Evolutionary conservation across 2,329 filamentous ascomycete species (phyloP).

Genomic region (Scedosporium apiospermum): DNA sequence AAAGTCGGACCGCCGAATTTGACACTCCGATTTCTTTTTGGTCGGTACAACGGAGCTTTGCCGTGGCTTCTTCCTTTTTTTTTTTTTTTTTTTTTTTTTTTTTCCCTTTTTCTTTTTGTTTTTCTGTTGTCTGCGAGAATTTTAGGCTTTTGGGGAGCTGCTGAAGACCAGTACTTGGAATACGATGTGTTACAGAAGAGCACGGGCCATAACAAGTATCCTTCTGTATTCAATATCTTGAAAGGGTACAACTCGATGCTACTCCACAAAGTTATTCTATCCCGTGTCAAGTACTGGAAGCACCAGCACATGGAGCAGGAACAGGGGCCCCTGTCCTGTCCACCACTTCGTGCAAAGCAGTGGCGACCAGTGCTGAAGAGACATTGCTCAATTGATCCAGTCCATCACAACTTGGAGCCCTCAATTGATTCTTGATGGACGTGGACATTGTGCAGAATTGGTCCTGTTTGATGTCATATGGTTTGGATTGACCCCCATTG

Average conservation of each 20-base stretch:
- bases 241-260: no score
- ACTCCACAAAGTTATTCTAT: no score
- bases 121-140: neutral
- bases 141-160: neutral
- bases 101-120: neutral
- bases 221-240: no score
- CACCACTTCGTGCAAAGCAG: no score
- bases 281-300: no score
- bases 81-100: neutral
- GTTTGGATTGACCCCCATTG: neutral
- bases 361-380: no score
- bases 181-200: neutral
- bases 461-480: neutral
- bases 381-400: no score
- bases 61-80: neutral
- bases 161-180: no score
- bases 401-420: no score
- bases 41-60: slow-evolving; percentile 7
- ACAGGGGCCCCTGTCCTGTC: no score
- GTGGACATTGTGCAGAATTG: neutral
- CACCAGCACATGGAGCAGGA: no score
- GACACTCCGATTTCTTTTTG: neutral
- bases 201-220: no score
- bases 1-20: neutral
- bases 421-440: neutral